Conservation (phyloP, 257 asterid species). For the Solanum sitiens region DNA sequence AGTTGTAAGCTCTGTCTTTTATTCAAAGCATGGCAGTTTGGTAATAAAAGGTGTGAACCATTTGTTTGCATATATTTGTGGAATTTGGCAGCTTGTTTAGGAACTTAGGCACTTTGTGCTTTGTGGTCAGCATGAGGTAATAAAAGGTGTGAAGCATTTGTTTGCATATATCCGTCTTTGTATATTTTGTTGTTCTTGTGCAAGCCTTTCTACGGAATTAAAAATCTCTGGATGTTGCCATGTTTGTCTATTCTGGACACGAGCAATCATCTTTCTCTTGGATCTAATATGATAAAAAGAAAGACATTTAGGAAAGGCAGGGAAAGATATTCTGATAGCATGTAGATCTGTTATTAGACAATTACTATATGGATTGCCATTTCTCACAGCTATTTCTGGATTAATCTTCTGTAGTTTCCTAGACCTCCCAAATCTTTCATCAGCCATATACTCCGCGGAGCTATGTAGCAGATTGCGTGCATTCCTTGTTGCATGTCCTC, state of each 20-base stretch:
- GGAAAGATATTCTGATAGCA: background rate
- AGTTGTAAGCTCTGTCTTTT: background rate
- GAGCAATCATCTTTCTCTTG: background rate
- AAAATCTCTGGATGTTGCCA: background rate
- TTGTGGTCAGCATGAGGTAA: background rate
- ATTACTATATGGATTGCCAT: background rate
- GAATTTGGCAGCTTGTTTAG: background rate
- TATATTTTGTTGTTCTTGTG: background rate
- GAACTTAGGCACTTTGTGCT: background rate
- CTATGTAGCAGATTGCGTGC: slow-evolving; percentile 61
- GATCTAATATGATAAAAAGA: background rate
- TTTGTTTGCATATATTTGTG: background rate
- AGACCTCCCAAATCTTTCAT: slow-evolving; percentile 84
- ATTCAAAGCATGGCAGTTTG: background rate
- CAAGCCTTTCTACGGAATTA: background rate
- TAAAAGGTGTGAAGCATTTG: background rate
- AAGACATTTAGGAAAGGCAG: background rate
- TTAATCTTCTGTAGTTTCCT: slow-evolving; percentile 43
- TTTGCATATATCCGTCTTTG: background rate
- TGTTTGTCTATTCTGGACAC: background rate
- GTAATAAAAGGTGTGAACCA: background rate
- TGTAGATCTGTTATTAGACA: background rate
- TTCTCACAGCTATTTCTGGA: slow-evolving; percentile 6
- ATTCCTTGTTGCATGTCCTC: slow-evolving; percentile 82
- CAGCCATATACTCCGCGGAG: slow-evolving; percentile 80